Conservation (phyloP, 2,329 filamentous ascomycete species). For the Diaporthe caulivora region DNA sequence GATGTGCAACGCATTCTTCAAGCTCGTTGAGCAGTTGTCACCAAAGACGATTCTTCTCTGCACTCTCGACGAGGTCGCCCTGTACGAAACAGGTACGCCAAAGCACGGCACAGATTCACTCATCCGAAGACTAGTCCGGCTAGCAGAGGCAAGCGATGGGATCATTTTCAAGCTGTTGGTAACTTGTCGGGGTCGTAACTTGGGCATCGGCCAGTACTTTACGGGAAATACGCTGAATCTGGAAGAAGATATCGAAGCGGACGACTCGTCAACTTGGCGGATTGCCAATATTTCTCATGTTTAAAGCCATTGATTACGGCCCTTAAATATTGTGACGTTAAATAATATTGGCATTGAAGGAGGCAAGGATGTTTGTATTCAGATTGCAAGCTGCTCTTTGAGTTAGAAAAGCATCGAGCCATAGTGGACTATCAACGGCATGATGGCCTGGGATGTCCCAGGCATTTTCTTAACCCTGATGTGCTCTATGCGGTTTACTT, state of each 20-base stretch:
- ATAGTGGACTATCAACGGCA: no score
- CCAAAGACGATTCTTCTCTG: constrained; percentile 5
- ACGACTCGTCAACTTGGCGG: background rate
- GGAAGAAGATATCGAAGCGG: constrained; percentile 4
- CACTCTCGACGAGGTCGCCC: constrained; percentile 9
- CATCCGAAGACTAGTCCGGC: background rate
- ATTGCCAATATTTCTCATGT: background rate
- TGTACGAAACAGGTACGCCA: background rate
- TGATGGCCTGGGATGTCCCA: no score
- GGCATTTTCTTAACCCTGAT: no score
- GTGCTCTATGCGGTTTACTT: no score
- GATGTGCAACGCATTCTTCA: background rate
- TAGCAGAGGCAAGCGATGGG: background rate
- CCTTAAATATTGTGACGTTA: background rate
- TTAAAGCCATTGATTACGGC: background rate
- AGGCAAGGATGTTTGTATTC: background rate
- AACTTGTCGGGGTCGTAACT: constrained; percentile 4
- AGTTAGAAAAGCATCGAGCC: background rate
- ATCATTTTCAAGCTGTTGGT: constrained; percentile 13
- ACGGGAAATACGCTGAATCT: background rate
- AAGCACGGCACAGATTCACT: background rate
- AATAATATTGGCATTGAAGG: background rate
- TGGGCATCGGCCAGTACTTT: background rate
- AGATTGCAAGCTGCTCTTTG: background rate
- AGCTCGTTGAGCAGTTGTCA: constrained; percentile 22